Evolutionary conservation across 257 asterid genomes (phyloP).

Genomic region (Misopates orontium): DNA sequence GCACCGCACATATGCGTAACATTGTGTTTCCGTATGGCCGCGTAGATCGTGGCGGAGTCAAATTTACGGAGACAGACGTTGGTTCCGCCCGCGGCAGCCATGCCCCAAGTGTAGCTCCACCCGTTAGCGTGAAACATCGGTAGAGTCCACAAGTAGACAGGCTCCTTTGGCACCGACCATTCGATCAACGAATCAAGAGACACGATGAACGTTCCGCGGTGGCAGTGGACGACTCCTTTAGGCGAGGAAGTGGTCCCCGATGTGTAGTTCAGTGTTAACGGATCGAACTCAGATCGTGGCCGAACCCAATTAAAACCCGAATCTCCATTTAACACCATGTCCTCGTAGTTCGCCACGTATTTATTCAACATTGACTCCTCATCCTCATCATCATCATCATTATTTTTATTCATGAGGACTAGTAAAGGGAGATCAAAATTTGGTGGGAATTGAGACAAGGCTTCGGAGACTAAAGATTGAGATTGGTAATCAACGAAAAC

Average conservation of each 20-base stretch:
- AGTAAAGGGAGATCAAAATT: conserved; percentile 39
- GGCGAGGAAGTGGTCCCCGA: conserved; percentile 89
- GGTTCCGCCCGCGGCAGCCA: conserved; percentile 72
- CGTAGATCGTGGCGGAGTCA: conserved; percentile 46
- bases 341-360: conserved; percentile 35
- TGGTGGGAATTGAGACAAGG: conserved; percentile 50
- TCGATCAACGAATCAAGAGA: conserved; percentile 55
- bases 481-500: conserved; percentile 62
- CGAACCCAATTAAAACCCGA: conserved; percentile 57
- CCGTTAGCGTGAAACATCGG: conserved; percentile 95
- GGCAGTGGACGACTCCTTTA: conserved; percentile 78
- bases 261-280: conserved; percentile 64
- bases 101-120: conserved; percentile 86
- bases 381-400: conserved; percentile 12
- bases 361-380: too few relatives aligned
- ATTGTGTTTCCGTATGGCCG: conserved; percentile 36
- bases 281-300: conserved; percentile 57
- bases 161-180: conserved; percentile 67
- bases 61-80: conserved; percentile 69
- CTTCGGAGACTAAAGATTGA: conserved; percentile 40
- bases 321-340: conserved; percentile 45
- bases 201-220: conserved; percentile 54
- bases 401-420: conserved; percentile 39
- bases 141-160: conserved; percentile 79
- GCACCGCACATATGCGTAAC: conserved; percentile 94